phyloP scores from a whole-genome alignment of 495 filamentous ascomycete species.

The Hypoxylon fuscum region DNA sequence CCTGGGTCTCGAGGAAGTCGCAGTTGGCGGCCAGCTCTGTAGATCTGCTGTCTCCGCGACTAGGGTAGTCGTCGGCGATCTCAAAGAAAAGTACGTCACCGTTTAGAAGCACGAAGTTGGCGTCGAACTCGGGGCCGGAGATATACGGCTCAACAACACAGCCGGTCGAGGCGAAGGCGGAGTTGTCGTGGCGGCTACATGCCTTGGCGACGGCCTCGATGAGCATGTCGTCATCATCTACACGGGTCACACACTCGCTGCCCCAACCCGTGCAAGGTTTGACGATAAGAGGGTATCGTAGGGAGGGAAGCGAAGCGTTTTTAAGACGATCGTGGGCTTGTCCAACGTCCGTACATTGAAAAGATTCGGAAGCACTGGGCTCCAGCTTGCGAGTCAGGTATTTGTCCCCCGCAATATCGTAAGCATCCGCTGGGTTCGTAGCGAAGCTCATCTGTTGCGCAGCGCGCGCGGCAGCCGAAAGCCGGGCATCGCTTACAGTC shows the following conservation, averaged over 20 bases:
- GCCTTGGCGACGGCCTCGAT: slow-evolving; percentile 24
- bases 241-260: slow-evolving; percentile 49
- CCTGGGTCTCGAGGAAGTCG: slow-evolving; percentile 38
- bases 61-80: slow-evolving; percentile 54
- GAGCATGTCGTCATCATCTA: slow-evolving; percentile 40
- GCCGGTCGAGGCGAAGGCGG: slow-evolving; percentile 27
- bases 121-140: slow-evolving; percentile 56
- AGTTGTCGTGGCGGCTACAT: slow-evolving; percentile 25
- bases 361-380: slow-evolving; percentile 14
- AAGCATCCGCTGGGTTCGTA: slow-evolving; percentile 22
- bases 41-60: slow-evolving; percentile 38
- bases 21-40: slow-evolving; percentile 13
- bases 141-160: slow-evolving; percentile 44
- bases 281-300: slow-evolving; percentile 48
- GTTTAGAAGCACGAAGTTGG: slow-evolving; percentile 51
- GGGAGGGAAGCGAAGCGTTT: not conserved
- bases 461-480: slow-evolving; percentile 27
- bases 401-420: slow-evolving; percentile 35
- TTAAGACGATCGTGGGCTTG: not conserved
- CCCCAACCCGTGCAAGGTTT: slow-evolving; percentile 51
- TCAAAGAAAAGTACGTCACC: slow-evolving; percentile 54
- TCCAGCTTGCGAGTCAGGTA: slow-evolving; percentile 29
- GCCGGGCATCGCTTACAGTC: slow-evolving; percentile 39
- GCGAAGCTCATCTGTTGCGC: slow-evolving; percentile 26
- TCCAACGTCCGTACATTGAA: not conserved